Conservation (phyloP, 495 filamentous ascomycete genomes). For the Xylaria acuta region DNA sequence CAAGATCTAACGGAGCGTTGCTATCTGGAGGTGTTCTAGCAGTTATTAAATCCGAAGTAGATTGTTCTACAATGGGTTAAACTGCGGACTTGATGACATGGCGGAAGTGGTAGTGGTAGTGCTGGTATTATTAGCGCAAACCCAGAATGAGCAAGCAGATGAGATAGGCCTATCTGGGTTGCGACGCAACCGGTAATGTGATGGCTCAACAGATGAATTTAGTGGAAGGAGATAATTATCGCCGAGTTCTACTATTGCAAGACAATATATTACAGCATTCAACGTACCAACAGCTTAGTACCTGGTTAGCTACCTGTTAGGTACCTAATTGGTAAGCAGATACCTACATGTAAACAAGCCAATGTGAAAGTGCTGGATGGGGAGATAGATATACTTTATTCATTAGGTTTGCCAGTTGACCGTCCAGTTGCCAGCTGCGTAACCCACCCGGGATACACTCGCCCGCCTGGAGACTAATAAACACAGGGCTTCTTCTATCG, state of each 20-base stretch:
- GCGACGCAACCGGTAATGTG: not conserved
- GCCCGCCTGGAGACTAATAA: not conserved
- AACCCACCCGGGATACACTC: slow-evolving; percentile 9
- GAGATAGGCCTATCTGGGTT: not conserved
- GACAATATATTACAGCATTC: not conserved
- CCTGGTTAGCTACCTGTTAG: no score
- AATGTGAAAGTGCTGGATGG: no score
- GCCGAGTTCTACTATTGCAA: not conserved
- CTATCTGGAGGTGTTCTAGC: no score
- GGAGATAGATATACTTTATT: not conserved
- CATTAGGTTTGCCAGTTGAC: slow-evolving; percentile 11
- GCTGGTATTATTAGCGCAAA: no score
- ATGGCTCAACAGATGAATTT: not conserved
- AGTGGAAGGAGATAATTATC: not conserved
- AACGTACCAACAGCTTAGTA: not conserved
- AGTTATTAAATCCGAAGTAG: no score
- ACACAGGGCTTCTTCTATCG: not conserved
- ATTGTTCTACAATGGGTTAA: no score
- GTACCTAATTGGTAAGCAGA: not conserved
- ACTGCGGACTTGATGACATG: no score
- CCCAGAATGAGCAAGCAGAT: slow-evolving; percentile 5
- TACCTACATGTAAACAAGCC: not conserved
- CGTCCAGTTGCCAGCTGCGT: not conserved
- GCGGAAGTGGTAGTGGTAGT: no score
- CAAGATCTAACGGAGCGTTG: no score